Evolutionary conservation across 345 rosid genomes (phyloP).

Genomic region (Hibiscus syriacus): DNA sequence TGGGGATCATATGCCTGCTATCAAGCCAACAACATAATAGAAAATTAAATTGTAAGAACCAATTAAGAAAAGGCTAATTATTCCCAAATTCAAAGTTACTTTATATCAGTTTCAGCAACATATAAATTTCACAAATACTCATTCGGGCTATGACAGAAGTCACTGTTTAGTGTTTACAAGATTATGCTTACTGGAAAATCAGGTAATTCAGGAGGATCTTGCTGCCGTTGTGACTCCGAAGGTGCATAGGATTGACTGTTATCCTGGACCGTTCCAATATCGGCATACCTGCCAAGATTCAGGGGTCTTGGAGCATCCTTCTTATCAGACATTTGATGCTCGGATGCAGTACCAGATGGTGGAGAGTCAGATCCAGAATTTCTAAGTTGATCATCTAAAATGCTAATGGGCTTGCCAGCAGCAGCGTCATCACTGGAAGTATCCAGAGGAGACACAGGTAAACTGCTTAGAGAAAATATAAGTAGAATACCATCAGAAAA

Average conservation of each 20-base stretch:
- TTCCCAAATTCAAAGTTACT: background rate
- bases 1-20: slow-evolving; percentile 59
- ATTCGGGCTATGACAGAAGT: background rate
- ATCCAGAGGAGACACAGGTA: slow-evolving; percentile 28
- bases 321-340: slow-evolving; percentile 46
- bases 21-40: slow-evolving; percentile 7
- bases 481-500: background rate
- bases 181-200: slow-evolving; percentile 49
- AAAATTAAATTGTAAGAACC: background rate
- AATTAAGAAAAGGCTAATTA: background rate
- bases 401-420: slow-evolving; percentile 39
- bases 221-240: slow-evolving; percentile 56
- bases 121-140: background rate
- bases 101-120: background rate
- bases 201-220: slow-evolving; percentile 50
- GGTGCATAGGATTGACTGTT: slow-evolving; percentile 47
- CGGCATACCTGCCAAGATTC: slow-evolving; percentile 43
- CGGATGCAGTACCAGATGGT: slow-evolving; percentile 38
- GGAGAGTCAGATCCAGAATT: slow-evolving; percentile 56
- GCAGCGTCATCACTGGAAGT: slow-evolving; percentile 32
- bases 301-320: slow-evolving; percentile 47
- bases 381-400: slow-evolving; percentile 44
- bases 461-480: slow-evolving; percentile 29
- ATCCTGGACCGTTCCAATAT: slow-evolving; percentile 47
- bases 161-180: background rate